phyloP scores from a whole-genome alignment of 1,284 basidiomycete species.

The Melampsora abietis-canadensis region DNA sequence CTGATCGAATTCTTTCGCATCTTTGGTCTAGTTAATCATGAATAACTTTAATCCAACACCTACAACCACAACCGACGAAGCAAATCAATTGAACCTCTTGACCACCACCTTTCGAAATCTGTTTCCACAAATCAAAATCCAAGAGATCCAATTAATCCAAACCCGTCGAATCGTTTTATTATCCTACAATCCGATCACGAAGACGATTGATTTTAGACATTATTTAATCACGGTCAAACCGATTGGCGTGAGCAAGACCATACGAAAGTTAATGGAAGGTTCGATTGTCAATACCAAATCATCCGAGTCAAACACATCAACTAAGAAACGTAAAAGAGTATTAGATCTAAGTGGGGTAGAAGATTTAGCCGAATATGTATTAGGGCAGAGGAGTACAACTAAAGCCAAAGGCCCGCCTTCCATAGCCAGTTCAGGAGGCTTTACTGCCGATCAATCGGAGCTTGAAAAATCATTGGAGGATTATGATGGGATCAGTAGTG shows the following conservation, averaged over 20 bases:
- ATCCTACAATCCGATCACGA: constrained; percentile 80
- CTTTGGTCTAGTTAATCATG: constrained; percentile 62
- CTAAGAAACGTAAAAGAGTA: constrained; percentile 54
- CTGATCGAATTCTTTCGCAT: constrained; percentile 63
- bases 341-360: constrained; percentile 82
- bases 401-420: constrained; percentile 65
- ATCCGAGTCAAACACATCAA: constrained; percentile 52
- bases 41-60: constrained; percentile 61
- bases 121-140: constrained; percentile 78
- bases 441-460: constrained; percentile 42
- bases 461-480: constrained; percentile 60
- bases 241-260: constrained; percentile 84
- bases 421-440: constrained; percentile 55
- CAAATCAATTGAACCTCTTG: constrained; percentile 61
- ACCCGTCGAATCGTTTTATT: constrained; percentile 88
- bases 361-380: constrained; percentile 92
- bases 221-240: constrained; percentile 93
- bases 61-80: constrained; percentile 55
- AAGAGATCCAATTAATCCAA: constrained; percentile 71
- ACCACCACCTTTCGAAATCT: constrained; percentile 84
- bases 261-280: constrained; percentile 82
- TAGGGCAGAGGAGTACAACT: constrained; percentile 56
- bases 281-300: constrained; percentile 56
- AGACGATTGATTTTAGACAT: constrained; percentile 88
- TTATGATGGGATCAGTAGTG: constrained; percentile 57